Conservation (phyloP, 1,284 basidiomycete genomes). For the Sporisorium scitamineum region DNA sequence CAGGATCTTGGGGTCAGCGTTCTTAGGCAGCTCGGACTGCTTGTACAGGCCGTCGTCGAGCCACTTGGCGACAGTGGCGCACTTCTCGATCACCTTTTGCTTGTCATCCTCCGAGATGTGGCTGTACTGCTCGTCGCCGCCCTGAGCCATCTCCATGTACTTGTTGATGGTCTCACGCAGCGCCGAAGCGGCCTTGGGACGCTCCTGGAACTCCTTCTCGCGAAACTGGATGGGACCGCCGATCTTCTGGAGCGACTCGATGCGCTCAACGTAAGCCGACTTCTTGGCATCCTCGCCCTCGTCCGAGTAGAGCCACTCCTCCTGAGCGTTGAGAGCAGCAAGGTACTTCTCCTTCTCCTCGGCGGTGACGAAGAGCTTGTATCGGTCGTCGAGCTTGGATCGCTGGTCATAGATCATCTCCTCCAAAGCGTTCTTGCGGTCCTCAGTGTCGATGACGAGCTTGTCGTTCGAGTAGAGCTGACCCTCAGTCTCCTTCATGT, state of each 20-base stretch:
- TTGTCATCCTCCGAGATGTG: conserved; percentile 68
- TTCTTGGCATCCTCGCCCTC: conserved; percentile 68
- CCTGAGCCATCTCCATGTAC: conserved; percentile 63
- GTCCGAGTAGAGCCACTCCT: conserved; percentile 69
- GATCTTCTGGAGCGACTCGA: conserved; percentile 64
- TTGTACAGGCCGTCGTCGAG: conserved; percentile 66
- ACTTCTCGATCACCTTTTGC: conserved; percentile 68
- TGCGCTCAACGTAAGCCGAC: conserved; percentile 64
- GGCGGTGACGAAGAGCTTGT: conserved; percentile 59
- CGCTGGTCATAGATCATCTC: conserved; percentile 69
- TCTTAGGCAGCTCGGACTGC: conserved; percentile 68
- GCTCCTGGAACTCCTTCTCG: conserved; percentile 63
- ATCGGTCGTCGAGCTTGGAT: conserved; percentile 67
- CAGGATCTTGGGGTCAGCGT: conserved; percentile 66
- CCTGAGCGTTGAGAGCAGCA: conserved; percentile 58
- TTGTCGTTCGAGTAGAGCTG: conserved; percentile 68
- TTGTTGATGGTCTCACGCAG: conserved; percentile 67
- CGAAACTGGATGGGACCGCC: conserved; percentile 64
- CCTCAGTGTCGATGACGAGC: conserved; percentile 69
- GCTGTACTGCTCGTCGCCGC: conserved; percentile 66
- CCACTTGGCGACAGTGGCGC: conserved; percentile 66
- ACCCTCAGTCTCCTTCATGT: conserved; percentile 66
- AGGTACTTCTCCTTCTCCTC: conserved; percentile 68
- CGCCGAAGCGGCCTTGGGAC: conserved; percentile 65
- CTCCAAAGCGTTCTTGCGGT: conserved; percentile 69